phyloP scores from a whole-genome alignment of 495 filamentous ascomycete genomes.

The Amphirosellinia nigrospora region DNA sequence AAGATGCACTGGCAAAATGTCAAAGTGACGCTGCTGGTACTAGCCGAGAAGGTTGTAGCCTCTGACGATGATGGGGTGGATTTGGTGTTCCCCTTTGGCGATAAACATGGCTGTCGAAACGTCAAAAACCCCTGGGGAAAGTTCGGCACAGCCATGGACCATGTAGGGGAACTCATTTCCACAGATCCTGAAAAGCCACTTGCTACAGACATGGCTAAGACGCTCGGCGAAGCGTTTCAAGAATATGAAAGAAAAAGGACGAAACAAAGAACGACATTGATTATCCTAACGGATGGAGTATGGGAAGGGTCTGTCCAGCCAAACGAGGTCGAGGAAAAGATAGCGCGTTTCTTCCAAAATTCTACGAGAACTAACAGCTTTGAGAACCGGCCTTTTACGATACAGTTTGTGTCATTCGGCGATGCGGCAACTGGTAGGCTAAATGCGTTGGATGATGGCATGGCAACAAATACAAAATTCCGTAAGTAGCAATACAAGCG shows the following conservation, averaged over 20 bases:
- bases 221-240: not conserved
- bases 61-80: not conserved
- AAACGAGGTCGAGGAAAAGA: not conserved
- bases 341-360: not conserved
- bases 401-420: conserved; percentile 3
- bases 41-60: not conserved
- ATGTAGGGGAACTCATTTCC: not conserved
- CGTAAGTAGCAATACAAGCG: not conserved
- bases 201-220: not conserved
- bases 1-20: not conserved
- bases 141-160: not conserved
- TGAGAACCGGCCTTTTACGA: not conserved
- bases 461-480: not conserved
- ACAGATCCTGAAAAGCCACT: not conserved
- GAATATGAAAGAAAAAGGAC: not conserved
- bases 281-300: not conserved
- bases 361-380: not conserved
- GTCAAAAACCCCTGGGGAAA: not conserved
- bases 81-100: not conserved
- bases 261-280: not conserved
- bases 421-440: not conserved
- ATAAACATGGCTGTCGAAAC: not conserved
- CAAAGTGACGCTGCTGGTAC: not conserved
- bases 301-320: not conserved
- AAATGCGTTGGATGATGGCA: not conserved